Evolutionary conservation across 2,329 filamentous ascomycete genomes (phyloP).

Genomic region (Domatiomyces catenatus): DNA sequence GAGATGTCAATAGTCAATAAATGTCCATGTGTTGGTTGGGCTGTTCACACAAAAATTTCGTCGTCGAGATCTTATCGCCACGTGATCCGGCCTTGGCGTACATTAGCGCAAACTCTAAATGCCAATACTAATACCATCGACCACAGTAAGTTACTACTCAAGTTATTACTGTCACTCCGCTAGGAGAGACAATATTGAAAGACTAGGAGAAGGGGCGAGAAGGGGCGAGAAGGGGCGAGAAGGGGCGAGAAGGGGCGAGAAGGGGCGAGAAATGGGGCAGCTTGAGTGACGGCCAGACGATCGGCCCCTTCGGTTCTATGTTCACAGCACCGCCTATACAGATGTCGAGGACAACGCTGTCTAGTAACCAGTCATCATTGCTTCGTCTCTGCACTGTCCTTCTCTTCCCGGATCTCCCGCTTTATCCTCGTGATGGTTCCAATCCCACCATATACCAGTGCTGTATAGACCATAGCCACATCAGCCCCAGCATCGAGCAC

Average conservation of each 20-base stretch:
- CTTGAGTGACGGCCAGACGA: constrained; percentile 21
- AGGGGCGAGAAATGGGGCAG: constrained; percentile 31
- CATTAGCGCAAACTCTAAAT: not conserved
- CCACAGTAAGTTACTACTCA: too few species aligned
- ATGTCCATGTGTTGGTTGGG: not conserved
- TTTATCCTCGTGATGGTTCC: constrained; percentile 44
- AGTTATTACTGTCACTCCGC: too few species aligned
- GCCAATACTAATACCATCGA: not conserved
- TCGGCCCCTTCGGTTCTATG: not conserved
- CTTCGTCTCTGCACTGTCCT: constrained; percentile 1
- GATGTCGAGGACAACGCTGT: constrained; percentile 3
- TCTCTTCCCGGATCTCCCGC: constrained; percentile 30
- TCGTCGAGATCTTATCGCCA: not conserved
- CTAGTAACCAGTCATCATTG: not conserved
- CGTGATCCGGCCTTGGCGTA: not conserved
- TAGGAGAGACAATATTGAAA: too few species aligned
- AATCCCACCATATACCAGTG: constrained; percentile 46
- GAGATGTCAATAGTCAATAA: not conserved
- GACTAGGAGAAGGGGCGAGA: too few species aligned
- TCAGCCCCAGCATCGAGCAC: constrained; percentile 79
- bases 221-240: too few species aligned
- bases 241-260: too few species aligned
- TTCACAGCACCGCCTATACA: constrained; percentile 4
- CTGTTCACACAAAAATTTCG: not conserved
- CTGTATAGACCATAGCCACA: constrained; percentile 84